These are phyloP conservation scores for Cercospora sp. DNA, from an alignment of 2,329 filamentous ascomycete species.

Conservation along the genomic window DNA sequence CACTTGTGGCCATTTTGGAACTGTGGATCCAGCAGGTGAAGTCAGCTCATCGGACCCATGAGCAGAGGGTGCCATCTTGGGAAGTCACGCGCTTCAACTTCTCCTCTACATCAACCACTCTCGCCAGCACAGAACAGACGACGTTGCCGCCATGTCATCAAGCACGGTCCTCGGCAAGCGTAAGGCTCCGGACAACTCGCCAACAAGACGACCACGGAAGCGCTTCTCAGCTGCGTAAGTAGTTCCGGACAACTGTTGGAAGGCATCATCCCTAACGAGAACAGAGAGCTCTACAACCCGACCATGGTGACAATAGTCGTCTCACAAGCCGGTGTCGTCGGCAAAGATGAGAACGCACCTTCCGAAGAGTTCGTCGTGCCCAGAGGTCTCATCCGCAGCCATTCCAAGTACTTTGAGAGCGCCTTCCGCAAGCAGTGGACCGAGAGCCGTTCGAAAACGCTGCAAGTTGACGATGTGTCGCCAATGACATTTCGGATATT, in stretches of 20 bases:
- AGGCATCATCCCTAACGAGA: not conserved
- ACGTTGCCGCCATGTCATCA: not conserved
- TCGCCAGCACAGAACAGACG: not conserved
- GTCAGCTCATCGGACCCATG: not conserved
- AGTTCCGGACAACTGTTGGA: too few relatives aligned
- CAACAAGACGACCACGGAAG: not conserved
- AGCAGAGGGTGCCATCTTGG: not conserved
- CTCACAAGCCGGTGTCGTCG: not conserved
- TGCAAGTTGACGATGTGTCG: slow-evolving; percentile 11
- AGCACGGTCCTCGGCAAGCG: not conserved
- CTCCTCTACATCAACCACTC: not conserved
- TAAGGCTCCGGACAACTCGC: not conserved
- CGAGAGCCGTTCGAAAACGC: not conserved
- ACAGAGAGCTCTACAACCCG: slow-evolving; percentile 5
- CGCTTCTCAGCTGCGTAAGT: not conserved
- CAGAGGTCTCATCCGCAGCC: slow-evolving; percentile 13
- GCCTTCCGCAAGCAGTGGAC: slow-evolving; percentile 15
- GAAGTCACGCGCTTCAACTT: not conserved
- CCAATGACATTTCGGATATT: slow-evolving; percentile 19
- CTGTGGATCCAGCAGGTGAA: not conserved
- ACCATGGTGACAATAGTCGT: slow-evolving; percentile 5
- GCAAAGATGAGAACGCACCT: not conserved
- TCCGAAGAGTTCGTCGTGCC: slow-evolving; percentile 6
- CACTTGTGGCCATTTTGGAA: not conserved
- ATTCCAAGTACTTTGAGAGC: slow-evolving; percentile 21